Evolutionary conservation across 257 asterid genomes (phyloP), one percentile per base, ranked within the genome.

Genomic region (Voacanga thouarsii): DNA sequence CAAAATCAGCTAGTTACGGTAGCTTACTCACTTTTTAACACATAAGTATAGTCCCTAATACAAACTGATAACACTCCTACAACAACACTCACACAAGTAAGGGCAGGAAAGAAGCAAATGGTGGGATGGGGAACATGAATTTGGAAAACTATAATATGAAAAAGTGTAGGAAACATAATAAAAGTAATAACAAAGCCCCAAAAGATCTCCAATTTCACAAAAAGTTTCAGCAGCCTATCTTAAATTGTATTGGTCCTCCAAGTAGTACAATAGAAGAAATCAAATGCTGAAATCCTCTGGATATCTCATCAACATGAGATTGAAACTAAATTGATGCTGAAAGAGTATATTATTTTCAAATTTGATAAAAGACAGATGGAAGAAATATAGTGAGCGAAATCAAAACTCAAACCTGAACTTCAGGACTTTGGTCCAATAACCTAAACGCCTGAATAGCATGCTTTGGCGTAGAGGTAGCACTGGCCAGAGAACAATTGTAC

Each of bases 371-470:
- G 53, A 69, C 14, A 9, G 30, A 21, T 7, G 7, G 30, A 16
- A 69, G 19, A 69, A 33, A 21, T 11, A 21, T 0, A 47, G 11
- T 33, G 23, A 12, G 7, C 41, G 0, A 71, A 26, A 71, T 8
- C 26, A 15, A 59, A 82, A 41, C 23, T 7, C 11, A 12, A 56
- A 81, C 87, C 85, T 81, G 87, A 81, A 75, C 83, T 60, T 71
- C 74, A 64, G 82, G 64, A 70, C 70, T 84, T 72, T 81, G 85
- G 53, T 60, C 79, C 65, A 84, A 82, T 75, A 81, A 78, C 78
- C 41, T 84, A 57, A 84, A 84, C 3, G 87, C 87, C 56, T 75
- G 81, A 15, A 80, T 70, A 12, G 87, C 87, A 72, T 84, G 87
- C 12, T 69, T 65, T 7, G 87, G 81, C 12, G 72, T 26, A 12